Conservation (phyloP, 192 early-diverging fungal species). For the Podila minutissima region DNA sequence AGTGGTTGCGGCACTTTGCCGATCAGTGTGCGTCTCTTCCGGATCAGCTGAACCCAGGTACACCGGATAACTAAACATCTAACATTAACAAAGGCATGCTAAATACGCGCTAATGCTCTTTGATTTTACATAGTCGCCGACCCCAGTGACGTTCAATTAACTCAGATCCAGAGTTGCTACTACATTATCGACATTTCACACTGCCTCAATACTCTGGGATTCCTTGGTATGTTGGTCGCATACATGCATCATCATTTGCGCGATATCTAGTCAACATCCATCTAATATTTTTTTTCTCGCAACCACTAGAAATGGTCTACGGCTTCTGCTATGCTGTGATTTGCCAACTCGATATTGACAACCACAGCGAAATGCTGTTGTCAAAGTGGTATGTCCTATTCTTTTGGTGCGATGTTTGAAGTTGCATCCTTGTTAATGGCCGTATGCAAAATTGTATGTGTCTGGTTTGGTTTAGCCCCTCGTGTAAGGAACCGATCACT, state of each 20-base stretch:
- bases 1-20: conserved; percentile 41
- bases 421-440: not conserved
- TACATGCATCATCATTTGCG: not conserved
- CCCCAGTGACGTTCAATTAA: not conserved
- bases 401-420: not conserved
- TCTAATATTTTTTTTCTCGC: not conserved
- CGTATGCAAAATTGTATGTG: not conserved
- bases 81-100: not conserved
- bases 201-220: not conserved
- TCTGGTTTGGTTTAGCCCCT: conserved; percentile 4
- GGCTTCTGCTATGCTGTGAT: conserved; percentile 25
- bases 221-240: conserved; percentile 1
- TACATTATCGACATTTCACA: conserved; percentile 16
- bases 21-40: conserved; percentile 4
- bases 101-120: not conserved
- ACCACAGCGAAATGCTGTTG: conserved; percentile 18
- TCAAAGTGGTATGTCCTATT: conserved; percentile 19
- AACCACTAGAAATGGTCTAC: conserved; percentile 8
- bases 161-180: conserved; percentile 16
- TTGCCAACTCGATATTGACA: conserved; percentile 34
- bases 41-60: conserved; percentile 15
- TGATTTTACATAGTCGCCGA: not conserved
- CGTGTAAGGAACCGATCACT: conserved; percentile 14
- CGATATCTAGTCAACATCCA: not conserved
- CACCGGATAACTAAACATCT: not conserved